Base-by-base conservation (phyloP, 768 basidiomycete genomes). In the Kwoniella newhampshirensis region DNA sequence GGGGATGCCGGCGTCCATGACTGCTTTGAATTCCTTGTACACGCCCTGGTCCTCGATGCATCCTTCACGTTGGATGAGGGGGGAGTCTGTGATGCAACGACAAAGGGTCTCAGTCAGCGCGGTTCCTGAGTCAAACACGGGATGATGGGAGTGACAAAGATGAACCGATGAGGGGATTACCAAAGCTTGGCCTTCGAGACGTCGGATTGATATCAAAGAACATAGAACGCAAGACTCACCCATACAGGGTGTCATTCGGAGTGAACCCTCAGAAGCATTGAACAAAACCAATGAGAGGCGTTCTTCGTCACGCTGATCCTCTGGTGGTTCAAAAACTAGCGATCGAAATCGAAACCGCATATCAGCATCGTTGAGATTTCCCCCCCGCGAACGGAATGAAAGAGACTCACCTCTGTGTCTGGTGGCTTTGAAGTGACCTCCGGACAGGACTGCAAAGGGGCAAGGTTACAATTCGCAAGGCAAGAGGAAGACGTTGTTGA, bases 31-130 rank as follows among this genome's bases (percentile, higher is more conserved):
- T 41, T 67, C 65, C 26, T 62, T 67, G 62, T 60, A 67, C 5
- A 59, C 65, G 32, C 65, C 65, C 51, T 67, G 65, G 35, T 63
- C 59, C 21, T 67, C 61, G 46, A 63, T 54, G 42, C 54, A 67
- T 5, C 65, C 65, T 26, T 63, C 65, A 20, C 65, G 57, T 36
- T 67, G 54, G 27, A 67, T 60, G 21, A 67, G 45, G 15, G 62
- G 62, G 6, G 65, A 67, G 18, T 63, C 65, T 27, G 17, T 20
- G 39, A 36, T 41, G 23, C 30, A 44, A 39, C 51, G 27, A 42
- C 30, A 18, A 48, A 46, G n/a, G 55, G 55, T 12, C 40, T 39
- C 13, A 57, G 39, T 20, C 55, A 25, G 39, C 49, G 55, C 35
- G 39, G 39, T 18, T 48, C 55, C 45, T 57, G 47, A 9, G 55